These are phyloP conservation scores for Penicillium ucsense DNA, from an alignment of 495 filamentous ascomycete species.

Conservation along the genomic window DNA sequence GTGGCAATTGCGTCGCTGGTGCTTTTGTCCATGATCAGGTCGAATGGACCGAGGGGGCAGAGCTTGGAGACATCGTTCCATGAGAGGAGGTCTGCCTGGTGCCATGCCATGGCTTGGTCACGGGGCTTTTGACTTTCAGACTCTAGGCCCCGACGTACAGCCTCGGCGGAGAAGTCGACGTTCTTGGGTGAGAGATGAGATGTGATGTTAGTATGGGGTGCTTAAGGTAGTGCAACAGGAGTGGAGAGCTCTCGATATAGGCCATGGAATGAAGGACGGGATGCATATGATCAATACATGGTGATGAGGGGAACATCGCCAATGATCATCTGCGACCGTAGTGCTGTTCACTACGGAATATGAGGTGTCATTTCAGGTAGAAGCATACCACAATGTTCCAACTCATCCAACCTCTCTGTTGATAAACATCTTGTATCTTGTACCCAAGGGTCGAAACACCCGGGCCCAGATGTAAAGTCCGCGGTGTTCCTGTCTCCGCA, in stretches of 20 bases:
- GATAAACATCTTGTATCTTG: slow-evolving; percentile 24
- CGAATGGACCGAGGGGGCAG: slow-evolving; percentile 21
- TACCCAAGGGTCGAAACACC: slow-evolving; percentile 30
- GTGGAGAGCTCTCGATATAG: too few species aligned
- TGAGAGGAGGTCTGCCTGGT: slow-evolving; percentile 23
- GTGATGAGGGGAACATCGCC: too few species aligned
- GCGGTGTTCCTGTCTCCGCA: slow-evolving; percentile 6
- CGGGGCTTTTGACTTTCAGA: slow-evolving; percentile 12
- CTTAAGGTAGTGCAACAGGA: too few species aligned
- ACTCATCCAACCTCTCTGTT: slow-evolving; percentile 18
- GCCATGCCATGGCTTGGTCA: slow-evolving; percentile 27
- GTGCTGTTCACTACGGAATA: neutral
- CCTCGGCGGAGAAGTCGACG: slow-evolving; percentile 35
- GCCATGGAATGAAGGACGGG: too few species aligned
- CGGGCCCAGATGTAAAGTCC: slow-evolving; percentile 31
- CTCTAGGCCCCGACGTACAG: slow-evolving; percentile 28
- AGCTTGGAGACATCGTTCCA: slow-evolving; percentile 25
- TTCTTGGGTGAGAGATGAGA: slow-evolving; percentile 18
- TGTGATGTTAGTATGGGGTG: neutral
- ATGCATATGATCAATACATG: too few species aligned
- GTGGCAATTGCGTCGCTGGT: slow-evolving; percentile 37
- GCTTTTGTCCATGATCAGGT: slow-evolving; percentile 34
- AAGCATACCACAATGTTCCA: slow-evolving; percentile 32
- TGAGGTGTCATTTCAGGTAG: too few species aligned
- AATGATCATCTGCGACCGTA: neutral